Percentiles rank a stretch among this genome's conserved stretches.
phyloP scores from a whole-genome alignment of 305 asterid genomes.

The Rubia tinctorum region DNA sequence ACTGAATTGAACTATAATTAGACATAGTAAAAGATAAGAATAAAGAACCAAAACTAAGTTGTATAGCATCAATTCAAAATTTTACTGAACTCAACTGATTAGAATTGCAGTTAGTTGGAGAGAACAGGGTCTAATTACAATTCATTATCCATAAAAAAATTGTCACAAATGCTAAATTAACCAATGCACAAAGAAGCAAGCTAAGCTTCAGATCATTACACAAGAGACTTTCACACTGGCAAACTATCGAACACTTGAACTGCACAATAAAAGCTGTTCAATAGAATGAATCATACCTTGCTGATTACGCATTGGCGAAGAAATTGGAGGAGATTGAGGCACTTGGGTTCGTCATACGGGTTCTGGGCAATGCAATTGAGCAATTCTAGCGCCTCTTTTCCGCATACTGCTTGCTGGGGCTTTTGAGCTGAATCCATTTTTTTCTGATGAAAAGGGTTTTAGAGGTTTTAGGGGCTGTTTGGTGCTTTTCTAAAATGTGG shows the following conservation, averaged over 20 bases:
- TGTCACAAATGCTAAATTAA: too few species aligned
- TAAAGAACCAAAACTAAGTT: too few species aligned
- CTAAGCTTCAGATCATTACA: neutral
- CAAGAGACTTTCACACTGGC: neutral
- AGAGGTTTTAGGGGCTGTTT: neutral
- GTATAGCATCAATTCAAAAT: too few species aligned
- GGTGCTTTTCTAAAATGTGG: neutral
- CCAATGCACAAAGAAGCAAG: neutral
- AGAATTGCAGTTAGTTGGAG: too few species aligned
- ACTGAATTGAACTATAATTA: too few species aligned
- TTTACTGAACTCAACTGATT: too few species aligned
- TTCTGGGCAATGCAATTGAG: constrained; percentile 59
- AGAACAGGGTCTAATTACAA: too few species aligned
- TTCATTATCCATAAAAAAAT: too few species aligned
- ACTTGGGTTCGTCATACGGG: constrained; percentile 51
- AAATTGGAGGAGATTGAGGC: constrained; percentile 47
- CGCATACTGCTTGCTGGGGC: constrained; percentile 51
- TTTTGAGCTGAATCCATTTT: constrained; percentile 40
- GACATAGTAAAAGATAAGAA: too few species aligned
- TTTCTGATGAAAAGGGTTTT: neutral
- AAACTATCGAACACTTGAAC: constrained; percentile 8
- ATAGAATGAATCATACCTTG: constrained; percentile 30
- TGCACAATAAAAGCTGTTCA: neutral
- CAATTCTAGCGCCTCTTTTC: constrained; percentile 51
- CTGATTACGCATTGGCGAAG: constrained; percentile 55